A percentile compares a stretch with the other conserved stretches of the same genome.
These are phyloP conservation scores for Cutaneotrichosporon curvatum DNA, from an alignment of 1,284 basidiomycete species.

Conservation along the genomic window DNA sequence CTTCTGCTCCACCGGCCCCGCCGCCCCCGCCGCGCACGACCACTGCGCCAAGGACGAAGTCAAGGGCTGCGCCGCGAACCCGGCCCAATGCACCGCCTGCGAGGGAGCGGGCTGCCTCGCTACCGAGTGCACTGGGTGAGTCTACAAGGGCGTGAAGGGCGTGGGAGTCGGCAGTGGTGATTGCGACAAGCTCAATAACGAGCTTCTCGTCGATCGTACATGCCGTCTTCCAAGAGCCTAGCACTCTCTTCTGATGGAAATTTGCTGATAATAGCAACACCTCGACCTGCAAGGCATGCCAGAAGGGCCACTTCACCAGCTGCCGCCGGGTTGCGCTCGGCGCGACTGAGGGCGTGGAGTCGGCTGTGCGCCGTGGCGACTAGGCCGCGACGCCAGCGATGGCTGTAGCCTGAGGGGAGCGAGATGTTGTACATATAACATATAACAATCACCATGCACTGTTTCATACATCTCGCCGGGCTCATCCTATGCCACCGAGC, in stretches of 20 bases:
- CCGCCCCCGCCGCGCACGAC: slow-evolving; percentile 7
- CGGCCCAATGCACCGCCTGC: slow-evolving; percentile 31
- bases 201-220: no score
- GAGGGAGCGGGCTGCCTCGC: slow-evolving; percentile 39
- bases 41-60: slow-evolving; percentile 40
- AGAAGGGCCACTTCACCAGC: slow-evolving; percentile 27
- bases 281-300: slow-evolving; percentile 38
- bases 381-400: no score
- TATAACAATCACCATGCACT: no score
- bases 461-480: no score
- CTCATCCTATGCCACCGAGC: no score
- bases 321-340: slow-evolving; percentile 35
- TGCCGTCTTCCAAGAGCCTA: no score
- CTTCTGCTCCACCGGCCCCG: slow-evolving; percentile 39
- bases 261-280: slow-evolving; percentile 26
- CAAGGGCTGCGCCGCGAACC: slow-evolving; percentile 37
- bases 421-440: no score
- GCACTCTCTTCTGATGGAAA: not conserved
- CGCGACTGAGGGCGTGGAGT: slow-evolving; percentile 38
- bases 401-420: no score
- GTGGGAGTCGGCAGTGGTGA: no score
- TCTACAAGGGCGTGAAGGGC: not conserved
- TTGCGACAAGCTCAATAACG: no score
- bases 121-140: slow-evolving; percentile 41
- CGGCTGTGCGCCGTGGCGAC: no score